Evolutionary conservation across 1,139 yeast genomes (phyloP).

Genomic region (Casaregolazyma suthepensis): DNA sequence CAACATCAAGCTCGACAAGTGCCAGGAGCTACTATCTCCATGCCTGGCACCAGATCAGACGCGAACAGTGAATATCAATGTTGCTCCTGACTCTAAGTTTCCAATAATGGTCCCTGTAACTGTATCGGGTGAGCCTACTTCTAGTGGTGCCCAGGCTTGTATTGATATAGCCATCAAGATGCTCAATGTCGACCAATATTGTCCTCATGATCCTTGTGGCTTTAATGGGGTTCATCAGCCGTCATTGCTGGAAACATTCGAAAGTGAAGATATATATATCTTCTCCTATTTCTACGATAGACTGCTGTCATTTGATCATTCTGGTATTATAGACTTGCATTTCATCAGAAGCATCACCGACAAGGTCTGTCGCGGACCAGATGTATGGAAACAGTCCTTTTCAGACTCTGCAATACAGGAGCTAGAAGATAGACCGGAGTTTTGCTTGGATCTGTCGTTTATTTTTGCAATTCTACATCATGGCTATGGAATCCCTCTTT

Average conservation of each 20-base stretch:
- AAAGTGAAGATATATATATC: conserved; percentile 64
- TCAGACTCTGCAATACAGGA: conserved; percentile 46
- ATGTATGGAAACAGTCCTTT: conserved; percentile 55
- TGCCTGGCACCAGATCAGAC: conserved; percentile 69
- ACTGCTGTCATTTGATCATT: conserved; percentile 83
- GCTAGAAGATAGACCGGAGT: conserved; percentile 68
- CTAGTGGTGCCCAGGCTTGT: conserved; percentile 55
- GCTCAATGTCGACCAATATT: conserved; percentile 68
- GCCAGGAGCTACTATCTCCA: conserved; percentile 48
- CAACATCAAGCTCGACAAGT: conserved; percentile 1
- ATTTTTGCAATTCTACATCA: conserved; percentile 79
- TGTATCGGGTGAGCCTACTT: conserved; percentile 57
- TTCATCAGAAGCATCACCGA: conserved; percentile 70
- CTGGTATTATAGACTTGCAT: conserved; percentile 66
- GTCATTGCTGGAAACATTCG: conserved; percentile 71
- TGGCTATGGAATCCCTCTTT: conserved; percentile 87
- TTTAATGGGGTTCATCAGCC: conserved; percentile 95
- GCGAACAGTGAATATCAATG: conserved; percentile 33
- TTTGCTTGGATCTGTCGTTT: conserved; percentile 85
- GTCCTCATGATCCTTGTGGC: conserved; percentile 71
- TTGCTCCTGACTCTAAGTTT: conserved; percentile 15
- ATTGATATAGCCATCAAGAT: conserved; percentile 68
- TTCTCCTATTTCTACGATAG: conserved; percentile 89
- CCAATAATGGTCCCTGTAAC: conserved; percentile 40
- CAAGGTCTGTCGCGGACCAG: conserved; percentile 73